Evolutionary conservation across 148 eudicot genomes (phyloP), one percentile per base, ranked within the genome.

Genomic region (Mesembryanthemum crystallinum): DNA sequence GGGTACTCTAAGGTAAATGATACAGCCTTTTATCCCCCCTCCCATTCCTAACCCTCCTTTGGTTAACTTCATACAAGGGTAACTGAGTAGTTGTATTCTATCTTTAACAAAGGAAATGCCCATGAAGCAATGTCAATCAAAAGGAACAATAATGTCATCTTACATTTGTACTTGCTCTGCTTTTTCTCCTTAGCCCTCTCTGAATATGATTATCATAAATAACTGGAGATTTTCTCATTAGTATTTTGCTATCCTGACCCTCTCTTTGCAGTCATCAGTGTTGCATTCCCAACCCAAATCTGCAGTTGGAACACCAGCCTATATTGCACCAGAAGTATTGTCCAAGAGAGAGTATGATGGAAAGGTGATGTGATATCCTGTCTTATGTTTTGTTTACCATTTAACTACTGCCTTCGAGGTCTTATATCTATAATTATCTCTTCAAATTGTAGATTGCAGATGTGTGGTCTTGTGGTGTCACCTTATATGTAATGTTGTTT

Each of bases 391-490:
- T 37, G 32, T 39, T 18, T 62, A 24, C n/a, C 25, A 0, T 37
- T 33, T 58, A 55, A 11, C 8, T 30, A 0, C 18, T 45, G 47
- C 18, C 61, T 66, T 35, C 14, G 24, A 20, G 7, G 66, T 8
- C 70, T 30, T 66, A 65, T 25, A 51, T 17, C 11, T 32, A 70
- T 67, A 69, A 70, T 67, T 71, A 15, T 55, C 45, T 74, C 23
- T 82, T 30, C 68, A 64, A 54, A 29, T 29, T 78, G 73, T 81
- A 94, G 97, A 80, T 94, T 83, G 97, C 97, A 76, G 98, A 94
- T 88, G 93, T 94, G 52, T 94, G 98, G 98, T 94, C 96, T n/a
- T 89, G 93, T 78, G 97, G 98, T 58, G 98, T 94, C 64, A 92
- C 98, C 42, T 80, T 92, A 72, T 94, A 88, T 76, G 96, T 92